Evolutionary conservation across 306 rosid species (phyloP).

Genomic region (Styphnolobium japonicum): DNA sequence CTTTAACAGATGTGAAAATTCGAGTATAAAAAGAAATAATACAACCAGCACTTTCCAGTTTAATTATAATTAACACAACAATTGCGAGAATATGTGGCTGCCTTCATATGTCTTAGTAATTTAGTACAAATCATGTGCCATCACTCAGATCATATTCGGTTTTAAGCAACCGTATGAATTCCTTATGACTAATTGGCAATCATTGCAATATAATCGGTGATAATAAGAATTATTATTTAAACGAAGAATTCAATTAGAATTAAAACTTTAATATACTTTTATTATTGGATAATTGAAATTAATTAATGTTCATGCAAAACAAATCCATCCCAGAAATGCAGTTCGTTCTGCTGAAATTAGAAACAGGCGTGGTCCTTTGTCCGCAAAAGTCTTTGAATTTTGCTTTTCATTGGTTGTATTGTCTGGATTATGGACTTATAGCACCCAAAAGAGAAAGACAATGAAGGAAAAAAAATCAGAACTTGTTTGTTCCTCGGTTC

Average conservation of each 20-base stretch:
- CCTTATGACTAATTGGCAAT: not conserved
- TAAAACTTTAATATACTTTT: not conserved
- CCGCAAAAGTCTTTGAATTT: no score
- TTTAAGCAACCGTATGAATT: not conserved
- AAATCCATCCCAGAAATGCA: not conserved
- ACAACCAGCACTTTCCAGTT: not conserved
- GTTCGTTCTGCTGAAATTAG: no score
- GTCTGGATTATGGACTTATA: no score
- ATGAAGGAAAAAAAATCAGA: not conserved
- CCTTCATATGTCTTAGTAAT: not conserved
- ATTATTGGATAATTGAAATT: no score
- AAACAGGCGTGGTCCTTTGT: no score
- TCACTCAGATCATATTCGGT: not conserved
- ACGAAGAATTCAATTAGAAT: not conserved
- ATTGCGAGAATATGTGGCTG: not conserved
- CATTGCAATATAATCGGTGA: not conserved
- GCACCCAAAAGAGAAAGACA: no score
- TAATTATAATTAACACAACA: not conserved
- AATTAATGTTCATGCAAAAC: not conserved
- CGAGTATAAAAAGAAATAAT: not conserved
- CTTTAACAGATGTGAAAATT: not conserved
- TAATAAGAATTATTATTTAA: not conserved
- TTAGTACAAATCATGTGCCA: not conserved
- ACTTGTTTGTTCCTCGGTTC: not conserved
- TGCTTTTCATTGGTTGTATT: no score